Evolutionary conservation across 768 basidiomycete species (phyloP).

Genomic region (Termitomyces sp.): DNA sequence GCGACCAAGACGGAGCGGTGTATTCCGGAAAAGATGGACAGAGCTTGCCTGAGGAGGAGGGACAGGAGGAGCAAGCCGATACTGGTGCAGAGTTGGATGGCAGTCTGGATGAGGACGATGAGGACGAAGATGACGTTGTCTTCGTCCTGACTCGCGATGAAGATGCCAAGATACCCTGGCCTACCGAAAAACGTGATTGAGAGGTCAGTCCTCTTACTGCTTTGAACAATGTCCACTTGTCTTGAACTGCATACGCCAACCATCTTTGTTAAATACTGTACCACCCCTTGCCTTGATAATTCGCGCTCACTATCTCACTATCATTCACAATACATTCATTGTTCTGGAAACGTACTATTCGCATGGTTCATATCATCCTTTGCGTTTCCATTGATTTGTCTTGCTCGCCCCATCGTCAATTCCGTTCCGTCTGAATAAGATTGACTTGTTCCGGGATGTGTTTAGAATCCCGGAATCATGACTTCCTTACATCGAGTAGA

Average conservation of each 20-base stretch:
- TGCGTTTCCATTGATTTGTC: neutral
- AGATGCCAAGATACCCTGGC: conserved; percentile 35
- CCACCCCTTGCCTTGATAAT: conserved; percentile 5
- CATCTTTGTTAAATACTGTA: neutral
- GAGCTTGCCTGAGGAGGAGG: neutral
- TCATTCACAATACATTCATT: neutral
- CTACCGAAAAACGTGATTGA: conserved; percentile 23
- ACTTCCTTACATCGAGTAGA: neutral
- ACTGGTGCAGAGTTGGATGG: conserved; percentile 41
- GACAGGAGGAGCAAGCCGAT: conserved; percentile 27
- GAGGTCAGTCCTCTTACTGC: conserved; percentile 8
- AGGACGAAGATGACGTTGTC: conserved; percentile 76
- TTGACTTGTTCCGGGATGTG: neutral
- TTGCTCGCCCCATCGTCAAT: neutral
- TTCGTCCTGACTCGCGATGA: conserved; percentile 50
- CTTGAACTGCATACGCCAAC: conserved; percentile 1
- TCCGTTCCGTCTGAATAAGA: neutral
- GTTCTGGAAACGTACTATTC: conserved; percentile 2
- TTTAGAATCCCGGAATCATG: neutral
- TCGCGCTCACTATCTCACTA: neutral
- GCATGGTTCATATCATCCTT: neutral
- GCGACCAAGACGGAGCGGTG: neutral
- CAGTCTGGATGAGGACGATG: conserved; percentile 44
- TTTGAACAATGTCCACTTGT: conserved; percentile 3
- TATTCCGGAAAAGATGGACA: neutral